Conservation (phyloP, 2,329 filamentous ascomycete genomes). For the Fusarium euwallaceae region DNA sequence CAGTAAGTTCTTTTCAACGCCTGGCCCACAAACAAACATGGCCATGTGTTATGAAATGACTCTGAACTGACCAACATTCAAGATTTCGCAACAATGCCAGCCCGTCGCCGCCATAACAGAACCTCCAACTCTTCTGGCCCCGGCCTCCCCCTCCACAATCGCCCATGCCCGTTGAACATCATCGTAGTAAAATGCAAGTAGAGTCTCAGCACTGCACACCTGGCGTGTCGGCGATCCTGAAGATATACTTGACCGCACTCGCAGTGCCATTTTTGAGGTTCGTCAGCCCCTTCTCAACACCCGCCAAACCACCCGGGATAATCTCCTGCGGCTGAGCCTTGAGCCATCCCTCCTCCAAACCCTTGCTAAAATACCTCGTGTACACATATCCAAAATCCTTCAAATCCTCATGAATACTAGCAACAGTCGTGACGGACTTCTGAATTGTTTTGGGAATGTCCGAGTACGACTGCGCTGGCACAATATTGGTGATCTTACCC, state of each 20-base stretch:
- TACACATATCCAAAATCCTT: slow-evolving; percentile 16
- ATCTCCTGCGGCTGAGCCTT: slow-evolving; percentile 30
- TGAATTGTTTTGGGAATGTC: slow-evolving; percentile 28
- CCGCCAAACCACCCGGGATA: slow-evolving; percentile 16
- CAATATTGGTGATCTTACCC: slow-evolving; percentile 26
- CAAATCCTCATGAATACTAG: slow-evolving; percentile 21
- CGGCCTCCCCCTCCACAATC: too few relatives aligned
- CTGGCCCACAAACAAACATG: too few relatives aligned
- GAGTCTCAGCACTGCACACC: background rate
- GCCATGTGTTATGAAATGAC: too few relatives aligned
- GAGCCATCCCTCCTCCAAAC: slow-evolving; percentile 17
- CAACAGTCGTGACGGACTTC: slow-evolving; percentile 26
- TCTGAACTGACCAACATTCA: too few relatives aligned
- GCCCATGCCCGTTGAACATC: too few relatives aligned
- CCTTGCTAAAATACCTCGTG: slow-evolving; percentile 10
- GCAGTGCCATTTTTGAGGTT: slow-evolving; percentile 13
- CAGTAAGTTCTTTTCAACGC: too few relatives aligned
- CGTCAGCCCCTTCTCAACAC: slow-evolving; percentile 4
- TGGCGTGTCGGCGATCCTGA: slow-evolving; percentile 21
- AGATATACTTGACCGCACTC: slow-evolving; percentile 31
- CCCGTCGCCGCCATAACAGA: too few relatives aligned
- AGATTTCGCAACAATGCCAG: too few relatives aligned
- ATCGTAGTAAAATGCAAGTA: background rate
- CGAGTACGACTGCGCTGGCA: slow-evolving; percentile 26
- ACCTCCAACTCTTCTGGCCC: too few relatives aligned